Percentiles rank a stretch among this genome's conserved stretches.
phyloP scores from a whole-genome alignment of 2,329 filamentous ascomycete genomes.

The Aureobasidium lini region DNA sequence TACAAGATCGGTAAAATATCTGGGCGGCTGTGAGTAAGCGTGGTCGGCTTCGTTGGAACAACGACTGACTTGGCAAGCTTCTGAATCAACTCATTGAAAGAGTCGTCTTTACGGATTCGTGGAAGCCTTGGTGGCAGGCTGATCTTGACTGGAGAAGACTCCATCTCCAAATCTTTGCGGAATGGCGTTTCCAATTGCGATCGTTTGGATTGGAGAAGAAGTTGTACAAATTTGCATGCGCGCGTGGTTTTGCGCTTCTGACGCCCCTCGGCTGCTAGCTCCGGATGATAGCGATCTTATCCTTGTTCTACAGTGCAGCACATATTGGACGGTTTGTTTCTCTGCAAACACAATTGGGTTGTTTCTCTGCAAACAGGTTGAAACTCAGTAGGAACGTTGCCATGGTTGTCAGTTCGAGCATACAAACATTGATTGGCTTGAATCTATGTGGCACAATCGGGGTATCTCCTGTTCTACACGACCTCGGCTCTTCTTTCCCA shows the following conservation, averaged over 20 bases:
- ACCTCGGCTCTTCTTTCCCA: neutral
- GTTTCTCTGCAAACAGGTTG: too few species aligned
- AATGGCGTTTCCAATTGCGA: neutral
- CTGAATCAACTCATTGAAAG: slow-evolving; percentile 57
- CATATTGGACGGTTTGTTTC: too few species aligned
- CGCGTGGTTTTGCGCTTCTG: neutral
- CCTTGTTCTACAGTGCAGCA: neutral
- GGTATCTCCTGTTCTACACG: slow-evolving; percentile 1
- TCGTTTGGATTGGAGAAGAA: neutral
- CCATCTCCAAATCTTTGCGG: neutral
- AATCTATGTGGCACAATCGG: slow-evolving; percentile 2
- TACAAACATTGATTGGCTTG: neutral
- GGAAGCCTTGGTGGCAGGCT: slow-evolving; percentile 10
- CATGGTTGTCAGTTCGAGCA: too few species aligned
- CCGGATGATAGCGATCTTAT: neutral
- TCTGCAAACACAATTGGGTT: too few species aligned
- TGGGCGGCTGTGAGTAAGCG: slow-evolving; percentile 26
- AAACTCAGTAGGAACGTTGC: too few species aligned
- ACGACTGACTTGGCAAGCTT: slow-evolving; percentile 55
- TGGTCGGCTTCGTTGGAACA: neutral
- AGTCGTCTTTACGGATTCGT: slow-evolving; percentile 49
- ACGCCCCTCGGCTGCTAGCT: neutral
- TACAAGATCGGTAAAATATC: slow-evolving; percentile 57
- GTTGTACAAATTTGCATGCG: neutral
- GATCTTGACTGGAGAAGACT: neutral